Evolutionary conservation across 164 flowering plant genomes (phyloP).

Genomic region (Nelumbo lutea): DNA sequence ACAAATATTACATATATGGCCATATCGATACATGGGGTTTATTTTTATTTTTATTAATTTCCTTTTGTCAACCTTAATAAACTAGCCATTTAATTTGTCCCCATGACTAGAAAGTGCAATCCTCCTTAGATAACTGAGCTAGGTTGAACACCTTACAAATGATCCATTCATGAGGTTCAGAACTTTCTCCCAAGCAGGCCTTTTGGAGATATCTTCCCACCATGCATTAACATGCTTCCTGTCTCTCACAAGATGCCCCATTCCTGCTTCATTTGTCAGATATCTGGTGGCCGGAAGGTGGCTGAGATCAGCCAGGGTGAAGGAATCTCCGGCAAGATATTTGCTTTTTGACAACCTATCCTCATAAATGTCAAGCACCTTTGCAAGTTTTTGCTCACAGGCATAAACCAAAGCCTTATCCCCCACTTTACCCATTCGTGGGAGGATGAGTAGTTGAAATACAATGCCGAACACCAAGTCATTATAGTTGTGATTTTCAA

Average conservation of each 20-base stretch:
- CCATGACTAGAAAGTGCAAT: too few relatives aligned
- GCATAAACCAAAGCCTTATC: conserved; percentile 34
- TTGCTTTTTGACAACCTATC: conserved; percentile 35
- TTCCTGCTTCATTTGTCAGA: conserved; percentile 33
- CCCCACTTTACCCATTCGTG: conserved; percentile 33
- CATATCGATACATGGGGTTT: too few relatives aligned
- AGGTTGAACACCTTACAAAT: neutral
- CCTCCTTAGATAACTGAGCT: too few relatives aligned
- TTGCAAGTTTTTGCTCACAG: conserved; percentile 44
- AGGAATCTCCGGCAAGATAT: conserved; percentile 54
- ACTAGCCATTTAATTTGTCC: too few relatives aligned
- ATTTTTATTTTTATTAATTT: too few relatives aligned
- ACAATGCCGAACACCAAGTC: conserved; percentile 40
- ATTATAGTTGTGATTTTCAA: conserved; percentile 69
- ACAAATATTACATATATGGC: too few relatives aligned
- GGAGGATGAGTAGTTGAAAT: conserved; percentile 45
- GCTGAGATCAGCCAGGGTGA: conserved; percentile 56
- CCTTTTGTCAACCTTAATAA: too few relatives aligned
- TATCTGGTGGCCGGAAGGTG: conserved; percentile 49
- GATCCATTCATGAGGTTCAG: conserved; percentile 25
- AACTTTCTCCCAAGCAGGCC: conserved; percentile 69
- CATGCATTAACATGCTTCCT: conserved; percentile 53
- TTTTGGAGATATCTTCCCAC: conserved; percentile 64
- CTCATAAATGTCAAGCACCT: conserved; percentile 63
- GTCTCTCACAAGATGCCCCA: conserved; percentile 38